A percentile compares a stretch with the other conserved stretches of the same genome.
These are phyloP conservation scores for Hanseniaspora opuntiae DNA, from an alignment of 805 yeast genomes.

Conservation along the genomic window DNA sequence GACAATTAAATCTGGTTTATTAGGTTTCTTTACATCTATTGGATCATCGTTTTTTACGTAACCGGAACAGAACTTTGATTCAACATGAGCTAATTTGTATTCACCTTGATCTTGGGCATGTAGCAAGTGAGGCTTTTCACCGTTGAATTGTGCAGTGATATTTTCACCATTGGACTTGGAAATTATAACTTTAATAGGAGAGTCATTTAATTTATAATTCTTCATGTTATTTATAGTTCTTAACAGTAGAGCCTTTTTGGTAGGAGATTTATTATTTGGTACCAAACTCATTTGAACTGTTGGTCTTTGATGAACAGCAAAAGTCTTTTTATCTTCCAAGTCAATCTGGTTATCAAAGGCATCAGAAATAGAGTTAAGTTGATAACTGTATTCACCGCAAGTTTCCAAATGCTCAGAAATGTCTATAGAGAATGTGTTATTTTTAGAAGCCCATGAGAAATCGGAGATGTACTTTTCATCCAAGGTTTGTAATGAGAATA, in stretches of 20 bases:
- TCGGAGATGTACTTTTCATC: conserved; percentile 24
- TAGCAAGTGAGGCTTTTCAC: conserved; percentile 21
- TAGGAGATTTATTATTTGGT: conserved; percentile 22
- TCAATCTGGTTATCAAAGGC: conserved; percentile 51
- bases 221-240: conserved; percentile 19
- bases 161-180: conserved; percentile 19
- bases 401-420: conserved; percentile 31
- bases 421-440: conserved; percentile 30
- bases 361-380: conserved; percentile 46
- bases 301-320: conserved; percentile 39
- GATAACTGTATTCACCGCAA: conserved; percentile 43
- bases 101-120: conserved; percentile 48
- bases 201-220: conserved; percentile 15
- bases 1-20: conserved; percentile 37
- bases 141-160: conserved; percentile 17
- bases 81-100: conserved; percentile 42
- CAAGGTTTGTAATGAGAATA: conserved; percentile 20
- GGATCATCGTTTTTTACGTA: conserved; percentile 42
- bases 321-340: conserved; percentile 19
- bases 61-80: conserved; percentile 56
- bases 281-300: conserved; percentile 14
- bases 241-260: conserved; percentile 28
- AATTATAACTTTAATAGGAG: conserved; percentile 28
- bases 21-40: conserved; percentile 44
- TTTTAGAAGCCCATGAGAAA: conserved; percentile 32